Percentiles rank a stretch among this genome's conserved stretches.
phyloP scores from a whole-genome alignment of 805 yeast species.

The Starmerella gropengiesseri region DNA sequence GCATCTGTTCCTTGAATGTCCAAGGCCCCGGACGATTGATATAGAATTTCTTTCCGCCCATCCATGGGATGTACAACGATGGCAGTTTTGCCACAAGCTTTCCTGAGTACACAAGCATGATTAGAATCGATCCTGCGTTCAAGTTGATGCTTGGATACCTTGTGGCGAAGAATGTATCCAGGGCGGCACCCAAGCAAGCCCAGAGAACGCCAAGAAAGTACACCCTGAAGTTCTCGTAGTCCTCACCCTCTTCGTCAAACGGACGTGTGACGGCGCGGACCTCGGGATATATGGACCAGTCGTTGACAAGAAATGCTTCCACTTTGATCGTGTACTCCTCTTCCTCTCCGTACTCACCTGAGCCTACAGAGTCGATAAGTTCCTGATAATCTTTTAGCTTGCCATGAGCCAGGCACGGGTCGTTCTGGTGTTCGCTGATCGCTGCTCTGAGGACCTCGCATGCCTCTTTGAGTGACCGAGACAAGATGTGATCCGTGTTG shows the following conservation, averaged over 20 bases:
- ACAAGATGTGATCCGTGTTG: constrained; percentile 8
- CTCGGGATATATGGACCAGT: constrained; percentile 50
- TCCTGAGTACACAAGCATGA: constrained; percentile 54
- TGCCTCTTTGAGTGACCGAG: constrained; percentile 32
- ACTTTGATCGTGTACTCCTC: constrained; percentile 24
- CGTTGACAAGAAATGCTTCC: constrained; percentile 36
- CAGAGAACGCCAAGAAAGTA: constrained; percentile 43
- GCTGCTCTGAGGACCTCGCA: constrained; percentile 34
- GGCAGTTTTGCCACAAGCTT: constrained; percentile 31
- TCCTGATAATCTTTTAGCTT: constrained; percentile 8
- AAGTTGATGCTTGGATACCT: constrained; percentile 46
- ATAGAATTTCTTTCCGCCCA: constrained; percentile 6
- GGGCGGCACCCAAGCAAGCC: constrained; percentile 45
- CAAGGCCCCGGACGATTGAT: constrained; percentile 47
- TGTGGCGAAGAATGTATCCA: constrained; percentile 48
- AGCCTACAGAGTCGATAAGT: constrained; percentile 28
- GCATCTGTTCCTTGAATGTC: constrained; percentile 26
- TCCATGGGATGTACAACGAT: constrained; percentile 12
- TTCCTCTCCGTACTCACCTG: constrained; percentile 10
- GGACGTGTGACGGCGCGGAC: constrained; percentile 48
- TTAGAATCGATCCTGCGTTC: constrained; percentile 44
- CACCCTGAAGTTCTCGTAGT: constrained; percentile 43
- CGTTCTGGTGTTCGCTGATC: constrained; percentile 36
- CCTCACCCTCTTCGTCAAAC: constrained; percentile 38
- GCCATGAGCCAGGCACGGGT: constrained; percentile 32